Evolutionary conservation across 306 rosid species (phyloP), one percentile per base, ranked within the genome.

Genomic region (Bauhinia variegata): DNA sequence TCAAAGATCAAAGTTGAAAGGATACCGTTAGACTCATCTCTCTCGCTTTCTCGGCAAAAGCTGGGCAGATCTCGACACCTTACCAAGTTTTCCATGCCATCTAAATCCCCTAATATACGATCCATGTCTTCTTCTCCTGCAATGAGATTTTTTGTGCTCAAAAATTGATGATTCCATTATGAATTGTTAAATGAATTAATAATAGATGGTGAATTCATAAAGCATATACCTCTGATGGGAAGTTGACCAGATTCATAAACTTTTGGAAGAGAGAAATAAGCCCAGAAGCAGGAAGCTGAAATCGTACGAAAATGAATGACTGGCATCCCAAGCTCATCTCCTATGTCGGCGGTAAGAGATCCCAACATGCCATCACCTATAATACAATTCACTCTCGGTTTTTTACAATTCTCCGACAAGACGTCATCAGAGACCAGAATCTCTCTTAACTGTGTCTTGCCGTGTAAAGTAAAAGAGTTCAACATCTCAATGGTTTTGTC

Each of bases 51-150:
- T 31, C 64, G 71, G 54, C 41, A 49, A 37, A 57, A 75, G 28
- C 70, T 65, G 0, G 86, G 84, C 13, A 84, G 79, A 36, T 84
- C 88, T 14, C 86, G 47, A 3, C 77, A 64, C 2, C 82, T 57
- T 0, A 84, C 46, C 41, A 74, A 38, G 30, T 48, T 65, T 43
- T 78, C 82, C 88, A 84, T 80, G 3, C 80, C 74, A 0, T 64
- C 60, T 15, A 81, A 68, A 0, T 23, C 30, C 0, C 5, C 54
- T 58, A 87, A 32, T 10, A 81, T 14, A 5, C 75, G 83, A 18
- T 89, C 86, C 89, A 86, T 85, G 76, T 85, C 86, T 11, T 82
- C 89, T 0, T 75, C 67, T 23, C 83, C 84, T 85, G 0, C 30
- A 56, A 56, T n/a, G n/a, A n/a, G n/a, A n/a, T n/a, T n/a, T n/a